Evolutionary conservation across 192 early-diverging fungal species (phyloP), one percentile per base, ranked within the genome.

Genomic region (Gamsiella multidivaricata): DNA sequence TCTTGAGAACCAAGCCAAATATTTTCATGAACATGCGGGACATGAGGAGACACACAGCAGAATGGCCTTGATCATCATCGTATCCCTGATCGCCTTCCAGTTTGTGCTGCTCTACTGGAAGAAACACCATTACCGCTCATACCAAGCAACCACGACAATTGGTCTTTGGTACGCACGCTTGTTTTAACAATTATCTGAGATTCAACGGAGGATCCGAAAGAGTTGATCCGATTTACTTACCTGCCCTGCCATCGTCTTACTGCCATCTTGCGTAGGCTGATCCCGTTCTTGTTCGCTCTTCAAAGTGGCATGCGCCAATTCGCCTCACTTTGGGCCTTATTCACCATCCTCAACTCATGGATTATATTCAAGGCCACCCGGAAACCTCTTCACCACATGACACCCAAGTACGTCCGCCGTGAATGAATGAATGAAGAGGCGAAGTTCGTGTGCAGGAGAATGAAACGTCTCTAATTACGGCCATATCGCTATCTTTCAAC

Each of bases 61-160:
- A 32, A 89, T 89, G 88, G 83, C 83, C 9, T 61, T 87, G 29
- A 87, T 89, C 47, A 69, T 89, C 36, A 55, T 89, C n/a, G 71
- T 82, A 47, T 62, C 86, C 14, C 53, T 89, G 29, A 81, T 89
- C 49, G 80, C 81, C 20, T 87, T 81, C 56, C 88, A 89, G 59
- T 89, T 89, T 65, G 49, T 89, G 1, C 81, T 89, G 49, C 54
- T 89, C 8, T 87, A 69, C 33, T 89, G 88, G 88, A 89, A 89
- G 55, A 84, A 86, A 61, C 83, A 85, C 33, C 84, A 89, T 47
- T 87, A 85, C 61, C 70, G 69, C 18, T 87, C 88, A 34, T 89
- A 83, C 55, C 85, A 89, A 52, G 73, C 78, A 22, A 73, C 82
- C 34, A 87, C 83, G 11, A 68, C 87, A 4, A 54, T 75, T 41